Evolutionary conservation across 2,329 filamentous ascomycete genomes (phyloP).

Genomic region (Cladosporium sp.): DNA sequence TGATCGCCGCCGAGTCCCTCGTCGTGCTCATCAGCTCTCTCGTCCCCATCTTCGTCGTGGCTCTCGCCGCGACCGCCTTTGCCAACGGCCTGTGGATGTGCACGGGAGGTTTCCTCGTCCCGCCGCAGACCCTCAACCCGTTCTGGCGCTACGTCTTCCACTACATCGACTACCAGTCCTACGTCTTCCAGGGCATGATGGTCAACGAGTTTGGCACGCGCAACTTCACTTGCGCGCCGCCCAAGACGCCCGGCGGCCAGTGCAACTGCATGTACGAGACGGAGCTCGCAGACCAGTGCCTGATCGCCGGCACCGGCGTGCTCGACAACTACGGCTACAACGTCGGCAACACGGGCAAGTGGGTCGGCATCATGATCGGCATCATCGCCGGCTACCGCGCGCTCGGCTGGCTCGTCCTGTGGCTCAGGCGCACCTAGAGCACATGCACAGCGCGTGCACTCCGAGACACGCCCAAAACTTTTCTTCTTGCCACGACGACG

Average conservation of each 20-base stretch:
- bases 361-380: constrained; percentile 69
- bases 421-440: constrained; percentile 9
- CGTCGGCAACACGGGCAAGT: constrained; percentile 56
- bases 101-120: constrained; percentile 75
- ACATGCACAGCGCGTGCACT: background rate
- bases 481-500: background rate
- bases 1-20: constrained; percentile 73
- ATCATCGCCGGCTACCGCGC: constrained; percentile 70
- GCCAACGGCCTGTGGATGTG: constrained; percentile 88
- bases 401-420: constrained; percentile 51
- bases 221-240: constrained; percentile 54
- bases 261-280: constrained; percentile 64
- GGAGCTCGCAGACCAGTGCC: constrained; percentile 49
- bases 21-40: constrained; percentile 69
- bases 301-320: constrained; percentile 65
- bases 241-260: constrained; percentile 45
- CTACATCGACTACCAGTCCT: constrained; percentile 81
- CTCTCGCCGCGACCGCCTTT: constrained; percentile 73
- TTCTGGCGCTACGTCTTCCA: constrained; percentile 87
- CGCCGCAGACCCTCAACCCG: constrained; percentile 63
- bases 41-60: constrained; percentile 72
- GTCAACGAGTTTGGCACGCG: constrained; percentile 71
- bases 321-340: constrained; percentile 64
- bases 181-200: constrained; percentile 91
- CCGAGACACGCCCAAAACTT: background rate